Percentiles rank a stretch among this genome's conserved stretches.
These are phyloP conservation scores for Pyrus communis DNA, from an alignment of 306 rosid genomes.

Conservation along the genomic window DNA sequence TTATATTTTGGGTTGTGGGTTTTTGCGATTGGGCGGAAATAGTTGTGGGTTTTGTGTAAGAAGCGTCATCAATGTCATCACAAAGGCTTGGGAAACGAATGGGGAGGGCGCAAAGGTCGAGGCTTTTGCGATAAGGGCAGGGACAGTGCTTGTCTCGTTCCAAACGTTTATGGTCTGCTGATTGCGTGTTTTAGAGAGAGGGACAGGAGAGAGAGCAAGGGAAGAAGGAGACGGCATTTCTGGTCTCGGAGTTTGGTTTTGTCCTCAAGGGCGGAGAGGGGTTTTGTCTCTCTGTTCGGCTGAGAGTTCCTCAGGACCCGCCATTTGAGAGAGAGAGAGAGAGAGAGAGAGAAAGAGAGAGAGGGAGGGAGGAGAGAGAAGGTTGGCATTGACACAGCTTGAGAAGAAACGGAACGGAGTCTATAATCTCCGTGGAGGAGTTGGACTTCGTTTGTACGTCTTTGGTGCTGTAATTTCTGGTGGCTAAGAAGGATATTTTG, in stretches of 20 bases:
- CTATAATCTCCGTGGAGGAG: slow-evolving; percentile 4
- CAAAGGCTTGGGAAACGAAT: slow-evolving; percentile 21
- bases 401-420: background rate
- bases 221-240: slow-evolving; percentile 18
- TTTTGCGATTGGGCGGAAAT: background rate
- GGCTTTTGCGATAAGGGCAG: slow-evolving; percentile 6
- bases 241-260: slow-evolving; percentile 13
- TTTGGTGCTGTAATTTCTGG: background rate
- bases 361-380: background rate
- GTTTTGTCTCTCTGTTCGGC: background rate
- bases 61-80: slow-evolving; percentile 44
- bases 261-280: background rate
- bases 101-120: slow-evolving; percentile 23
- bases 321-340: slow-evolving; percentile 8
- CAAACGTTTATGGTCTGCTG: slow-evolving; percentile 20
- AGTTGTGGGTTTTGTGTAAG: background rate
- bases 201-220: background rate
- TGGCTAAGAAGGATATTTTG: background rate
- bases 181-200: slow-evolving; percentile 14
- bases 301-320: background rate
- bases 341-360: slow-evolving; percentile 8
- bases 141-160: slow-evolving; percentile 6
- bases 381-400: slow-evolving; percentile 7
- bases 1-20: background rate
- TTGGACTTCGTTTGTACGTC: background rate